phyloP scores from a whole-genome alignment of 306 rosid genomes.

The Inga laurina region DNA sequence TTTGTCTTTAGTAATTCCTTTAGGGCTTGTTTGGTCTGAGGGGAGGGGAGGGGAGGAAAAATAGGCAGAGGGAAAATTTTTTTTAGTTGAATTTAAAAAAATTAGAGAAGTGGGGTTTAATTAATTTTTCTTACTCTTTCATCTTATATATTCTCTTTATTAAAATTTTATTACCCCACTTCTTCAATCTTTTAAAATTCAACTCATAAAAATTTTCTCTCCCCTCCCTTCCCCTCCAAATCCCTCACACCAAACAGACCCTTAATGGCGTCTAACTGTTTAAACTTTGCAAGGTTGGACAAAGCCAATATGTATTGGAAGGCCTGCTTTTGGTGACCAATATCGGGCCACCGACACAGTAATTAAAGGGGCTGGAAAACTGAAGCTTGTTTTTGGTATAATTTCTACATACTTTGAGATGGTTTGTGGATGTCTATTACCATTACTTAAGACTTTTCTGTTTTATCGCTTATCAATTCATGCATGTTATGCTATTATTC shows the following conservation, averaged over 20 bases:
- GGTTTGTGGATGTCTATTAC: constrained; percentile 1
- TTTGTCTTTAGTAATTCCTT: background rate
- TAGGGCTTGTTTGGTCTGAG: too few species aligned
- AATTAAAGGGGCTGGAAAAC: constrained; percentile 84
- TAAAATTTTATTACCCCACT: too few species aligned
- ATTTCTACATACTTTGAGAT: constrained; percentile 25
- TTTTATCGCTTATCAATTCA: constrained; percentile 2
- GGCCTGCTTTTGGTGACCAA: constrained; percentile 98
- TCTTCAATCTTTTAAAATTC: too few species aligned
- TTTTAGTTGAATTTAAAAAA: too few species aligned
- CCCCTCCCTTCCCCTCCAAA: too few species aligned
- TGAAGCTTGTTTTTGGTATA: constrained; percentile 86
- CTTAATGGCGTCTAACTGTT: constrained; percentile 14
- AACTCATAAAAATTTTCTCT: too few species aligned
- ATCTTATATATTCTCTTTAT: too few species aligned
- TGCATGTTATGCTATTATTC: constrained; percentile 13
- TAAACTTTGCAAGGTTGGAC: constrained; percentile 77
- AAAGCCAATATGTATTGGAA: constrained; percentile 85
- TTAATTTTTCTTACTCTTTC: too few species aligned
- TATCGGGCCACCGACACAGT: constrained; percentile 87
- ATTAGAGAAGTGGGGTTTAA: too few species aligned
- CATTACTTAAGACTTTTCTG: background rate
- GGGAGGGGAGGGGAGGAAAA: too few species aligned
- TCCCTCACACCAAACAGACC: too few species aligned
- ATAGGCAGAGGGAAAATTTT: too few species aligned